Conservation (phyloP, 2,329 filamentous ascomycete species). For the Orbilia brochopaga region DNA sequence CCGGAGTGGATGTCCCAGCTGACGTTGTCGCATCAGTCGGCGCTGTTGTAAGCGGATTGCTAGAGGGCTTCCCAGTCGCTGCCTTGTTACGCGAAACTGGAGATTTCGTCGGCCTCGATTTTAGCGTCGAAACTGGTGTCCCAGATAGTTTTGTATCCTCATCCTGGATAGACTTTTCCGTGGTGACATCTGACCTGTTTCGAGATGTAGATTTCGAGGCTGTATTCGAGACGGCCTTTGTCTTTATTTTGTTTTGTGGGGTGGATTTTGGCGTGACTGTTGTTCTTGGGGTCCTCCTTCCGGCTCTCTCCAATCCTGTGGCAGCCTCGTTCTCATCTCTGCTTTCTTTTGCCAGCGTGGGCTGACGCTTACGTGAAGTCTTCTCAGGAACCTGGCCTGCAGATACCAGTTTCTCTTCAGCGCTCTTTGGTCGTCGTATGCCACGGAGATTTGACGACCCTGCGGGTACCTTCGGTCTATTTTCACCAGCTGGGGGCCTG, state of each 20-base stretch:
- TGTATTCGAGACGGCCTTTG: background rate
- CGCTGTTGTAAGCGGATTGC: conserved; percentile 16
- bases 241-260: background rate
- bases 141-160: conserved; percentile 22
- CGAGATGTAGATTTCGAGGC: background rate
- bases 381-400: conserved; percentile 28
- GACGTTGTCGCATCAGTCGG: background rate
- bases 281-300: background rate
- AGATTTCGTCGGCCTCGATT: conserved; percentile 23
- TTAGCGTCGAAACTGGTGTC: conserved; percentile 47
- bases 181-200: background rate
- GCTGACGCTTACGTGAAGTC: conserved; percentile 23
- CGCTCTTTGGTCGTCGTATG: conserved; percentile 11
- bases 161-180: background rate
- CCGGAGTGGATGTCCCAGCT: conserved; percentile 25
- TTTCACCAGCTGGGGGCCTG: conserved; percentile 14
- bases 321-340: conserved; percentile 4
- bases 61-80: conserved; percentile 48
- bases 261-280: background rate
- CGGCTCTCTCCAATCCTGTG: background rate
- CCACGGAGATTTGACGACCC: conserved; percentile 20
- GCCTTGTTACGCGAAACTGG: conserved; percentile 27
- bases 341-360: conserved; percentile 20
- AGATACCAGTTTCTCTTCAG: conserved; percentile 38
- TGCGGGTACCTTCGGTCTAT: conserved; percentile 14